A percentile compares a stretch with the other conserved stretches of the same genome.
These are phyloP conservation scores for Trametes cubensis DNA, from an alignment of 768 basidiomycete genomes.

Conservation along the genomic window DNA sequence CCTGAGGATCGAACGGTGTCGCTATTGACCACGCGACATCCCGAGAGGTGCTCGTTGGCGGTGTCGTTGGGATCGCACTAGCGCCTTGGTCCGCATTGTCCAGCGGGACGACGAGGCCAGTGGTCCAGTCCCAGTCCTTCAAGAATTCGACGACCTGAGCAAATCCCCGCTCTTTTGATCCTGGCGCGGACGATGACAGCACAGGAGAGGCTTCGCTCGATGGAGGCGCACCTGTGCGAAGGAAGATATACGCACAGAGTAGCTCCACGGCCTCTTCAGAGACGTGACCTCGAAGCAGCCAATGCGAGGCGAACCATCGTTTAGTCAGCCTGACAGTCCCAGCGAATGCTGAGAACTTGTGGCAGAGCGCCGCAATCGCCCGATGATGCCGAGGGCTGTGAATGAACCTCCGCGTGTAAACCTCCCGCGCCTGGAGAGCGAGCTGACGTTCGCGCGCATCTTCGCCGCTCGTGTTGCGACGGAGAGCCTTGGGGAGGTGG, in stretches of 20 bases:
- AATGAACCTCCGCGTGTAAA: constrained; percentile 73
- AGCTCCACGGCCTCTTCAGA: constrained; percentile 83
- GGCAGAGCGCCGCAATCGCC: constrained; percentile 75
- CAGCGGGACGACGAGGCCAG: constrained; percentile 73
- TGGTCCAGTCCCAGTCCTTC: constrained; percentile 83
- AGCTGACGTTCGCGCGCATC: constrained; percentile 54
- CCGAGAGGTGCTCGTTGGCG: constrained; percentile 6
- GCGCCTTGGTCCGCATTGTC: constrained; percentile 47
- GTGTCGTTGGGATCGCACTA: constrained; percentile 13
- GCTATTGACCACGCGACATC: constrained; percentile 63
- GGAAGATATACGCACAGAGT: constrained; percentile 77
- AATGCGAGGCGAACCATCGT: constrained; percentile 91
- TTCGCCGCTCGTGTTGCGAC: constrained; percentile 10
- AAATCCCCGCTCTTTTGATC: constrained; percentile 81
- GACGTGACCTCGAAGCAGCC: constrained; percentile 76
- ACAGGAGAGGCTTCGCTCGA: constrained; percentile 36
- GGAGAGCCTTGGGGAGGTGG: constrained; percentile 31
- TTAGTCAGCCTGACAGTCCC: constrained; percentile 87
- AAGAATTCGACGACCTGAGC: constrained; percentile 71
- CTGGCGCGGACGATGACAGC: constrained; percentile 54
- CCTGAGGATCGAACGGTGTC: constrained; percentile 76
- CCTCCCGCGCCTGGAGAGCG: constrained; percentile 57
- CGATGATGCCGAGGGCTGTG: constrained; percentile 85
- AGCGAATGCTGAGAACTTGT: constrained; percentile 77
- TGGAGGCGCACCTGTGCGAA: constrained; percentile 48